Percentiles rank a stretch among this genome's conserved stretches.
These are phyloP conservation scores for Mycena olivaceomarginata DNA, from an alignment of 768 basidiomycete species.

Conservation along the genomic window DNA sequence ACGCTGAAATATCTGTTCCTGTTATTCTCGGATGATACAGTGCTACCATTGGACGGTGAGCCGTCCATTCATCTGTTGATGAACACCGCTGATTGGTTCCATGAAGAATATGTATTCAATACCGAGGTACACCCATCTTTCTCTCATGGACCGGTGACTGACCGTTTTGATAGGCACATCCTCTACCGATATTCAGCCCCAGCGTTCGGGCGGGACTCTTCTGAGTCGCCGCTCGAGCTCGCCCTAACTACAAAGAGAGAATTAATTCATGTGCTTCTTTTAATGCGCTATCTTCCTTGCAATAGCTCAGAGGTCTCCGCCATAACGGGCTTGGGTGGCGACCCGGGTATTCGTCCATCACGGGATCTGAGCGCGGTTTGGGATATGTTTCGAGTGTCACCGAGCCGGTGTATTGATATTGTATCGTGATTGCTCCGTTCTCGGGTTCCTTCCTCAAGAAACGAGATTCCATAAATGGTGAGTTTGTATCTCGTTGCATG, in stretches of 20 bases:
- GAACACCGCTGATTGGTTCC: neutral
- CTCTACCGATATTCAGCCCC: slow-evolving; percentile 58
- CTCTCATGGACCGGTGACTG: neutral
- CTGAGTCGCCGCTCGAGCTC: neutral
- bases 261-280: neutral
- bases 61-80: slow-evolving; percentile 40
- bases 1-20: slow-evolving; percentile 94
- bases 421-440: too few species aligned
- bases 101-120: slow-evolving; percentile 91
- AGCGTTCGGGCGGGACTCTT: slow-evolving; percentile 10
- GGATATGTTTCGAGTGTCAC: too few species aligned
- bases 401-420: too few species aligned
- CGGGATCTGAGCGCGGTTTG: too few species aligned
- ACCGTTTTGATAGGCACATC: slow-evolving; percentile 50
- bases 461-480: too few species aligned
- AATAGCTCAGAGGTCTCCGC: too few species aligned
- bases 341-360: too few species aligned
- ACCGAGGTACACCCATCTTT: slow-evolving; percentile 79
- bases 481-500: too few species aligned
- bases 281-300: too few species aligned
- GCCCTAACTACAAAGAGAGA: neutral
- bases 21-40: slow-evolving; percentile 83
- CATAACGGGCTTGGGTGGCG: too few species aligned
- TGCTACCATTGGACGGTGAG: slow-evolving; percentile 85
- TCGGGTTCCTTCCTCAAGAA: too few species aligned